Base-by-base conservation (phyloP, 2,329 filamentous ascomycete genomes). In the Fusarium humuli region DNA sequence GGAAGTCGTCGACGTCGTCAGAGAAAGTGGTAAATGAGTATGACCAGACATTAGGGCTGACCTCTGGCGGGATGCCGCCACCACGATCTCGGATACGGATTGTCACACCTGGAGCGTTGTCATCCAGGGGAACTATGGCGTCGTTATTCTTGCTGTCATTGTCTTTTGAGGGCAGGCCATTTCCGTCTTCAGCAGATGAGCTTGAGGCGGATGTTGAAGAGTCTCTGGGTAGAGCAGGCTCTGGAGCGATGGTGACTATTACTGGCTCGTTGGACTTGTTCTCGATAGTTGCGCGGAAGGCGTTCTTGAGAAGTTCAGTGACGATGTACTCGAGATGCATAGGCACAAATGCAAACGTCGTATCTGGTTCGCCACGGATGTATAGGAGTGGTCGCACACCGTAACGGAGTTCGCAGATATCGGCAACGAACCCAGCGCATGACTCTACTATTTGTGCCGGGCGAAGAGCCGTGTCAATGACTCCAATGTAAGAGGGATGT, bases 241-340 rank as follows among this genome's bases (percentile, higher is more conserved):
- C 87, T 0, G 88, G 92, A 0, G 95, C 95, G 67, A 99, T 96
- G 16, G 96, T 99, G 65, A 98, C 91, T 71, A 97, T 93, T 42
- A 99, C 86, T 2, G 95, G 93, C 70, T 97, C 92, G 44, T 88
- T 86, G 72, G 92, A 91, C n/a, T 90, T 90, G 61, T 88, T 91
- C 80, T 99, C 96, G 12, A 98, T 90, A 0, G 94, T 97, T 6
- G 96, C 95, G 45, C 96, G 90, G 83, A 98, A 99, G 2, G 94
- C 93, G 77, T 99, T 99, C 81, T 99, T 99, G 62, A 99, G 87
- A 2, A 99, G 86, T 80, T 99, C 96, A 0, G 95, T 99, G 70
- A 98, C 88, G 70, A 99, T 98, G 80, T 99, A 99, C 81, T 98
- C 95, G 25, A 99, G 87, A 79, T 99, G 96, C 79, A 97, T 96